Percentiles rank a stretch among this genome's conserved stretches.
Evolutionary conservation across 345 rosid genomes (phyloP).

Genomic region (Hibiscus syriacus): DNA sequence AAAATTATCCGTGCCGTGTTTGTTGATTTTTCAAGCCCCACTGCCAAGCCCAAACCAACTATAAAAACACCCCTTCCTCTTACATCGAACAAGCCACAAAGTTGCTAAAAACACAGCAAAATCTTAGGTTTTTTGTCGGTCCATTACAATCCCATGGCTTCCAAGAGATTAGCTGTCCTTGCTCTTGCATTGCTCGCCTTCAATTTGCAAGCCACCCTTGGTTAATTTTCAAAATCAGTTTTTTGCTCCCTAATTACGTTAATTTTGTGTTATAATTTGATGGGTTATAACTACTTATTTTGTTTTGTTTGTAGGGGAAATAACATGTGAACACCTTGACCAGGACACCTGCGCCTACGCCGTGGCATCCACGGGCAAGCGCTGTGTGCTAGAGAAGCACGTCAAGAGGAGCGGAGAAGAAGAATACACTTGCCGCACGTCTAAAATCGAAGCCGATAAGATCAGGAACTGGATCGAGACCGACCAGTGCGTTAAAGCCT

Average conservation of each 20-base stretch:
- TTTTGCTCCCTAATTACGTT: no score
- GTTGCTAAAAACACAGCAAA: background rate
- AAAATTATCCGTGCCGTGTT: background rate
- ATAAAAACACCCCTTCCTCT: background rate
- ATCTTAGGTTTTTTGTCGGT: background rate
- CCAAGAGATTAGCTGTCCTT: slow-evolving; percentile 16
- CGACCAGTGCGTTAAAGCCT: slow-evolving; percentile 53
- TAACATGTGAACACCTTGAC: slow-evolving; percentile 55
- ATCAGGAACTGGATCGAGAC: slow-evolving; percentile 57
- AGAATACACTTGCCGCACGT: slow-evolving; percentile 50
- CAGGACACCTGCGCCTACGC: slow-evolving; percentile 60
- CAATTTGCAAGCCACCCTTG: slow-evolving; percentile 21
- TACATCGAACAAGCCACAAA: background rate
- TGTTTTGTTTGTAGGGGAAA: slow-evolving; percentile 23
- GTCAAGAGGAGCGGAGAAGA: slow-evolving; percentile 52
- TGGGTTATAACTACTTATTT: background rate
- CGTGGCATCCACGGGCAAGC: slow-evolving; percentile 63
- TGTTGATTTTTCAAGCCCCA: background rate
- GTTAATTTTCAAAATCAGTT: background rate
- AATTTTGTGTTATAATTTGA: no score
- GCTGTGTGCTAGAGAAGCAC: slow-evolving; percentile 69
- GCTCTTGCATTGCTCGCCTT: slow-evolving; percentile 26
- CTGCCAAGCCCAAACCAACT: background rate
- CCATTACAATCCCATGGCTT: slow-evolving; percentile 22
- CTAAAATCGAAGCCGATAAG: slow-evolving; percentile 61